Evolutionary conservation across 768 basidiomycete genomes (phyloP).

Genomic region (Pholiota conissans): DNA sequence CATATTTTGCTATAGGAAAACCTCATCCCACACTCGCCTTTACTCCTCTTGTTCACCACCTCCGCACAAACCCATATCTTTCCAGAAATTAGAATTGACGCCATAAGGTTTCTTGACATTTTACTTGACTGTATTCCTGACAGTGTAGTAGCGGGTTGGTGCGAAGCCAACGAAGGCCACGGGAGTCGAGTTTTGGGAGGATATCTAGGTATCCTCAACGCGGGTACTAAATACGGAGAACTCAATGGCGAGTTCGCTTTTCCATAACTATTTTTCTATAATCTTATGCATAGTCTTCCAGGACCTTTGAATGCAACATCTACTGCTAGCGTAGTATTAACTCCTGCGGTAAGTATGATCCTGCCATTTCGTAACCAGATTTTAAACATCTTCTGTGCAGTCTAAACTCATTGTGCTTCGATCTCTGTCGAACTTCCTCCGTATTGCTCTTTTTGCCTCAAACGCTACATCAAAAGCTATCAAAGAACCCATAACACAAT

Average conservation of each 20-base stretch:
- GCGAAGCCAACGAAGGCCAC: slow-evolving; percentile 46
- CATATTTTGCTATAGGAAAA: slow-evolving; percentile 50
- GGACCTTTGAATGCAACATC: slow-evolving; percentile 51
- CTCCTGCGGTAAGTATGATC: slow-evolving; percentile 52
- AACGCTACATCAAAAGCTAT: slow-evolving; percentile 13
- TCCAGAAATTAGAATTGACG: slow-evolving; percentile 91
- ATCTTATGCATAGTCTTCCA: slow-evolving; percentile 12
- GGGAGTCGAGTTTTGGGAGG: slow-evolving; percentile 73
- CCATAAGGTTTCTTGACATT: slow-evolving; percentile 76
- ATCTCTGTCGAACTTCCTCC: slow-evolving; percentile 71
- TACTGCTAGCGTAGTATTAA: slow-evolving; percentile 64
- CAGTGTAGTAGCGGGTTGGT: slow-evolving; percentile 70
- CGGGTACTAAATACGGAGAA: slow-evolving; percentile 61
- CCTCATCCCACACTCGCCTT: slow-evolving; percentile 70
- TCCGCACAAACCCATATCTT: slow-evolving; percentile 95
- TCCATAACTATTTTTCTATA: not conserved
- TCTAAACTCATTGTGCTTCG: slow-evolving; percentile 77
- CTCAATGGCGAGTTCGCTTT: slow-evolving; percentile 43
- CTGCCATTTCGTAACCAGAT: not conserved
- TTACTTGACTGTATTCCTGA: slow-evolving; percentile 71
- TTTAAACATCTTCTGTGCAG: slow-evolving; percentile 33
- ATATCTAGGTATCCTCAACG: slow-evolving; percentile 77
- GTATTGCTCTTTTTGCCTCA: slow-evolving; percentile 36
- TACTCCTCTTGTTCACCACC: slow-evolving; percentile 81
- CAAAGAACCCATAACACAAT: slow-evolving; percentile 1